Conservation (phyloP, 2,329 filamentous ascomycete species). For the Diaporthe longicolla region DNA sequence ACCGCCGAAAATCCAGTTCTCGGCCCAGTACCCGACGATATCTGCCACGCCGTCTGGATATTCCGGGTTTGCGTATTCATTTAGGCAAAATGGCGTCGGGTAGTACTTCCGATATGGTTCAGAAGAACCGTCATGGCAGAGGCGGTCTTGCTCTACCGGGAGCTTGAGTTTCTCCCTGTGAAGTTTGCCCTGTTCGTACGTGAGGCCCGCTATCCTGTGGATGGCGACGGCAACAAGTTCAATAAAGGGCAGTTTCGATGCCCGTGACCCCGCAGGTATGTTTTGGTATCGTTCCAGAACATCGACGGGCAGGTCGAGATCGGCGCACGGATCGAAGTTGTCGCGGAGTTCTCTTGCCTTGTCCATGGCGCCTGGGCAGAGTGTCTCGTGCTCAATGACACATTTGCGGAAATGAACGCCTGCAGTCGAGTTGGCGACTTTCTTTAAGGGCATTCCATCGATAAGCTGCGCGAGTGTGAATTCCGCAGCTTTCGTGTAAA, state of each 20-base stretch:
- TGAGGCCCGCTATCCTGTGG: background rate
- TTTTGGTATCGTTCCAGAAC: background rate
- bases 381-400: background rate
- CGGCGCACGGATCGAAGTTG: background rate
- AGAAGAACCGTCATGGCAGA: background rate
- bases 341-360: background rate
- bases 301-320: too few species aligned
- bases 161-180: background rate
- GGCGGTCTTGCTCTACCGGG: background rate
- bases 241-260: conserved; percentile 6
- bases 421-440: background rate
- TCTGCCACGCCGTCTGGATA: conserved; percentile 7
- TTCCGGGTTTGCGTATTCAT: background rate
- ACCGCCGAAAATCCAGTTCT: conserved; percentile 21
- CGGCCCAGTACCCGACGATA: conserved; percentile 7
- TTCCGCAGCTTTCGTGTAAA: background rate
- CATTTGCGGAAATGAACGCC: background rate
- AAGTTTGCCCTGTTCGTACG: background rate
- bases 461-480: background rate
- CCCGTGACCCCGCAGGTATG: background rate
- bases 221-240: conserved; percentile 5
- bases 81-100: background rate
- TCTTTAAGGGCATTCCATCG: conserved; percentile 7
- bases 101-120: background rate
- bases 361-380: background rate